These are phyloP conservation scores for Fusarium sulawesiense DNA, from an alignment of 2,329 filamentous ascomycete genomes.

Conservation along the genomic window DNA sequence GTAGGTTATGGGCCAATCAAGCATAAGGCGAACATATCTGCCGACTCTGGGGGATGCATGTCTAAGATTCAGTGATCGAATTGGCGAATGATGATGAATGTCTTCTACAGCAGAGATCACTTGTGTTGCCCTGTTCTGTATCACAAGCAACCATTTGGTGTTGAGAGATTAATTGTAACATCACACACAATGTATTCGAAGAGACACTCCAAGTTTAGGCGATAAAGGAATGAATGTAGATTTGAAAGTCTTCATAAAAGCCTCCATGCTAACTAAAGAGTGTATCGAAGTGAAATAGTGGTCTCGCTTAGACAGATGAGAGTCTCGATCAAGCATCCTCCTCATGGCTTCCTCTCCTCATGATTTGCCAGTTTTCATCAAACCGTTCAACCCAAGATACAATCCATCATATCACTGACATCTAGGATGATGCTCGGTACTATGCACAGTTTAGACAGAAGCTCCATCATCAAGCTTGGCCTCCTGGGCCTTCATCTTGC, in stretches of 20 bases:
- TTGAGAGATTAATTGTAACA: background rate
- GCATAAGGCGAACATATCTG: slow-evolving; percentile 9
- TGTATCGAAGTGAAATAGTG: background rate
- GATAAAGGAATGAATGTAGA: background rate
- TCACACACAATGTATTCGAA: background rate
- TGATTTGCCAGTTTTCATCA: background rate
- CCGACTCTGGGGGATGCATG: background rate
- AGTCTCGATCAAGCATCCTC: background rate
- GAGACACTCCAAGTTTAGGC: background rate
- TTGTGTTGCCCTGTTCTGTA: background rate
- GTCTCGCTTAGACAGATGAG: background rate
- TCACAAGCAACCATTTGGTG: background rate
- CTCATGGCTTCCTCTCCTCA: background rate
- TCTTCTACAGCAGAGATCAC: background rate
- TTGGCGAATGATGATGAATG: background rate
- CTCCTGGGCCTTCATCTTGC: slow-evolving; percentile 12
- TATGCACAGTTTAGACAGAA: background rate
- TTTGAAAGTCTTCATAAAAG: background rate
- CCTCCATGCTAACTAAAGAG: background rate
- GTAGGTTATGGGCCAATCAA: slow-evolving; percentile 19
- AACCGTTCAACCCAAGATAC: background rate
- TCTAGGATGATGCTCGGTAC: too few species aligned
- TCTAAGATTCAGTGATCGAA: background rate
- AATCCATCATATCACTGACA: background rate
- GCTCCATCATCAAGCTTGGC: slow-evolving; percentile 4